Evolutionary conservation across 1,284 basidiomycete genomes (phyloP).

Genomic region (Heterobasidion occidentale): DNA sequence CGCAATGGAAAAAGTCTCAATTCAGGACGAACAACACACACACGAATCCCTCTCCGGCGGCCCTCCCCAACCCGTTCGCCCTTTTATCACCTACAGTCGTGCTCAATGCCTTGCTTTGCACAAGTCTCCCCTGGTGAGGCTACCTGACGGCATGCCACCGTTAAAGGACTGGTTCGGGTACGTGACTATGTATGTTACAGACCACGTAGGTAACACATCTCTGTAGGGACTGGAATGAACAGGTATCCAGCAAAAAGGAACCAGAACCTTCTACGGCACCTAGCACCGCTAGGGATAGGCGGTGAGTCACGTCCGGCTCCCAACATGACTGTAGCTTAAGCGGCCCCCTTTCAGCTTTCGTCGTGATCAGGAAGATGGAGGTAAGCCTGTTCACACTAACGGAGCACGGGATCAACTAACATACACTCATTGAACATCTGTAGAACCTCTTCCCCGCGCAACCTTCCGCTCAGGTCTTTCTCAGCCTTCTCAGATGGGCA

Average conservation of each 20-base stretch:
- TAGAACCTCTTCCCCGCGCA: constrained; percentile 51
- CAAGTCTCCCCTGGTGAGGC: constrained; percentile 69
- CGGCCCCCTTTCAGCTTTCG: constrained; percentile 46
- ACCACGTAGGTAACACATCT: constrained; percentile 16
- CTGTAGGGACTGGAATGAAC: constrained; percentile 45
- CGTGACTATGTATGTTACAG: constrained; percentile 17
- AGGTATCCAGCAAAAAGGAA: constrained; percentile 62
- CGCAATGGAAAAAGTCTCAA: constrained; percentile 26
- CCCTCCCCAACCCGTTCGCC: constrained; percentile 22
- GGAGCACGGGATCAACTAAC: constrained; percentile 2
- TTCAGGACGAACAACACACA: constrained; percentile 24
- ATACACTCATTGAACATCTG: constrained; percentile 9
- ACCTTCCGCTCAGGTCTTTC: constrained; percentile 65
- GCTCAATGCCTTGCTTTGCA: constrained; percentile 58
- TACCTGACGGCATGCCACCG: constrained; percentile 69
- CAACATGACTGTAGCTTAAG: constrained; percentile 11
- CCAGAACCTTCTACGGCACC: constrained; percentile 40
- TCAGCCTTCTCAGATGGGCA: constrained; percentile 84
- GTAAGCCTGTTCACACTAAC: constrained; percentile 25
- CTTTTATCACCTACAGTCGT: constrained; percentile 58
- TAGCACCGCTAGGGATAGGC: constrained; percentile 52
- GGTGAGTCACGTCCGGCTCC: constrained; percentile 29
- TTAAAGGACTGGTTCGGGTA: constrained; percentile 88
- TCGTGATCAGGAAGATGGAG: constrained; percentile 66
- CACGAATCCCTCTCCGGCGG: constrained; percentile 20